These are phyloP conservation scores for Omphalotus guepiniiformis DNA, from an alignment of 768 basidiomycete species.

Conservation along the genomic window DNA sequence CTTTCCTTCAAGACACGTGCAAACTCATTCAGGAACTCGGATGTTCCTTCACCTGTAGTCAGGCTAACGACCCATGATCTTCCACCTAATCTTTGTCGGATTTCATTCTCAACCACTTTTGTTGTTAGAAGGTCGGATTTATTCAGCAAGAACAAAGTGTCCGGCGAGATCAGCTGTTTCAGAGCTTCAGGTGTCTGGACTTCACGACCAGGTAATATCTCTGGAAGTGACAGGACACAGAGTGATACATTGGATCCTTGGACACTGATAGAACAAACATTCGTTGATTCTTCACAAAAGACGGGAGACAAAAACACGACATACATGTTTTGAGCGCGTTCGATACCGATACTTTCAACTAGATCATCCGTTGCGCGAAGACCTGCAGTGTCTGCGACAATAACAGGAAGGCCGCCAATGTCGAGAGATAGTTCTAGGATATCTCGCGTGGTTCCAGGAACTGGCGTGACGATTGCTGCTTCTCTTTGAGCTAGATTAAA, in stretches of 20 bases:
- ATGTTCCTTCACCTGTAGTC: constrained; percentile 50
- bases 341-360: constrained; percentile 80
- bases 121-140: constrained; percentile 58
- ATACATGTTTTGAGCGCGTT: constrained; percentile 66
- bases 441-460: constrained; percentile 89
- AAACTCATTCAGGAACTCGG: constrained; percentile 57
- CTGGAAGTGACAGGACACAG: constrained; percentile 77
- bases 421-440: constrained; percentile 82
- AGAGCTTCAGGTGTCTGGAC: constrained; percentile 43
- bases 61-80: constrained; percentile 63
- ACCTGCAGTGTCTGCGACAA: constrained; percentile 85
- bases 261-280: constrained; percentile 40
- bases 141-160: constrained; percentile 74
- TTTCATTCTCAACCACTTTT: not conserved
- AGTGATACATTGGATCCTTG: constrained; percentile 64
- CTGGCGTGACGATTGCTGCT: constrained; percentile 83
- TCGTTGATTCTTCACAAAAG: not conserved
- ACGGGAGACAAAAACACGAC: constrained; percentile 20
- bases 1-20: constrained; percentile 43
- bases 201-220: constrained; percentile 17
- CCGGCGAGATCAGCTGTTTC: constrained; percentile 40
- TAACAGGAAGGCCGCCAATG: constrained; percentile 80
- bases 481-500: constrained; percentile 65
- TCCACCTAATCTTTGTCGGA: not conserved
- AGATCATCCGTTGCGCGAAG: constrained; percentile 62